These are phyloP conservation scores for Corymbia maculata DNA, from an alignment of 345 rosid species.

Conservation along the genomic window DNA sequence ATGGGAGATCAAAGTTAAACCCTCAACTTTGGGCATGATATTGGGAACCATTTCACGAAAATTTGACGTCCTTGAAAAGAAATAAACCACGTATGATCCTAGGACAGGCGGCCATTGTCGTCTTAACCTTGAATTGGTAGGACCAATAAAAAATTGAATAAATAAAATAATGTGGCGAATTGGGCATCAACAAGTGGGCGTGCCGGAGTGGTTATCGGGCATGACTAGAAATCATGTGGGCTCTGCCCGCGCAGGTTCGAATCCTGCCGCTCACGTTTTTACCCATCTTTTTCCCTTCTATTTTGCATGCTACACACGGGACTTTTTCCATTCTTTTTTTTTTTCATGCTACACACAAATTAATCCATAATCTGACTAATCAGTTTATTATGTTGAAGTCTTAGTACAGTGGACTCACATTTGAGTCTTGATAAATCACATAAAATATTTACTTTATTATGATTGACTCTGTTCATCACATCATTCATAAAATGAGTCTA, in stretches of 20 bases:
- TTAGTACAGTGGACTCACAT: not conserved
- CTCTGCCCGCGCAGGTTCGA: slow-evolving; percentile 91
- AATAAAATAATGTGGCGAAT: fast-evolving
- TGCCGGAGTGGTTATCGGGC: slow-evolving; percentile 99
- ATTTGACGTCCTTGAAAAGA: not conserved
- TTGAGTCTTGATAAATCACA: not conserved
- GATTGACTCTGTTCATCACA: not conserved
- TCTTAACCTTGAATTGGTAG: too few species aligned
- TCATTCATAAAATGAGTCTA: not conserved
- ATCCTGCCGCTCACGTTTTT: slow-evolving; percentile 54
- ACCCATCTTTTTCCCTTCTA: not conserved
- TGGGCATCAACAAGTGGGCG: slow-evolving; percentile 8
- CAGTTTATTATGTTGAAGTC: not conserved
- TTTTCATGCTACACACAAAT: not conserved
- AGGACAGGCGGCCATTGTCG: too few species aligned
- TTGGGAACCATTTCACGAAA: fast-evolving
- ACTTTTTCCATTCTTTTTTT: not conserved
- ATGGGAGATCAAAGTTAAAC: not conserved
- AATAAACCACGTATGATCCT: too few species aligned
- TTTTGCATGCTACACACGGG: not conserved
- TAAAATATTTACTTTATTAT: not conserved
- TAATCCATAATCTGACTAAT: not conserved
- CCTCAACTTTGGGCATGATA: not conserved
- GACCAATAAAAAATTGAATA: too few species aligned
- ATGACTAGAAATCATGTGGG: slow-evolving; percentile 98